Percentiles rank a stretch among this genome's conserved stretches.
These are phyloP conservation scores for Rubia yunnanensis DNA, from an alignment of 257 asterid genomes.

Conservation along the genomic window DNA sequence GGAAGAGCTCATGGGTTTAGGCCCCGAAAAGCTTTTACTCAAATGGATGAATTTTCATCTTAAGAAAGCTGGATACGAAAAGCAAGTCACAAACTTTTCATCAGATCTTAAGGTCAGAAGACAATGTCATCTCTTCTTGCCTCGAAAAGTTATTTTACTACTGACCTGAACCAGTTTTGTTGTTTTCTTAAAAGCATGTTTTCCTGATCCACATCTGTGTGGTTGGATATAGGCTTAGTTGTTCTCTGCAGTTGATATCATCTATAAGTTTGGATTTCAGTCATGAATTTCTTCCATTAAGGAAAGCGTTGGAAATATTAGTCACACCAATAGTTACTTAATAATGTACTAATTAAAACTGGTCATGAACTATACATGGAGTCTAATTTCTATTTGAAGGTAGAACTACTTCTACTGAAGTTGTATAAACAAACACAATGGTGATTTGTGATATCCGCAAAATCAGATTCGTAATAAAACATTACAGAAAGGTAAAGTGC, in stretches of 20 bases:
- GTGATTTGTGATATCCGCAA: not conserved
- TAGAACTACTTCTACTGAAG: not conserved
- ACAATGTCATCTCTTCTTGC: not conserved
- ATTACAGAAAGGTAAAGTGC: not conserved
- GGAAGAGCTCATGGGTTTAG: conserved; percentile 75
- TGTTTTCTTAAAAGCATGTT: no score
- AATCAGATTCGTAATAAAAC: not conserved
- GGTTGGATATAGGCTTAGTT: not conserved
- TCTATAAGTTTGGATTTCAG: not conserved
- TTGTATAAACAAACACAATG: not conserved
- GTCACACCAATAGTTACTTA: no score
- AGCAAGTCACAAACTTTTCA: conserved; percentile 71
- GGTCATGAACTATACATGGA: not conserved
- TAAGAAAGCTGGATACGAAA: conserved; percentile 67
- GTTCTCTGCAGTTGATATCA: not conserved
- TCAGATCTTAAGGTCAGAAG: conserved; percentile 75
- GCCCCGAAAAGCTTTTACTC: conserved; percentile 74
- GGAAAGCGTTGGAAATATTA: no score
- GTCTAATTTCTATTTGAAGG: not conserved
- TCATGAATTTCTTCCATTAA: not conserved
- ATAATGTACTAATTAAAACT: no score
- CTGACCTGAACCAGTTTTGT: not conserved
- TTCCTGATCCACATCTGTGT: no score
- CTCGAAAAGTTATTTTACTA: not conserved
- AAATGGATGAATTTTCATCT: conserved; percentile 98